phyloP scores from a whole-genome alignment of 257 asterid genomes.

The Echium plantagineum region DNA sequence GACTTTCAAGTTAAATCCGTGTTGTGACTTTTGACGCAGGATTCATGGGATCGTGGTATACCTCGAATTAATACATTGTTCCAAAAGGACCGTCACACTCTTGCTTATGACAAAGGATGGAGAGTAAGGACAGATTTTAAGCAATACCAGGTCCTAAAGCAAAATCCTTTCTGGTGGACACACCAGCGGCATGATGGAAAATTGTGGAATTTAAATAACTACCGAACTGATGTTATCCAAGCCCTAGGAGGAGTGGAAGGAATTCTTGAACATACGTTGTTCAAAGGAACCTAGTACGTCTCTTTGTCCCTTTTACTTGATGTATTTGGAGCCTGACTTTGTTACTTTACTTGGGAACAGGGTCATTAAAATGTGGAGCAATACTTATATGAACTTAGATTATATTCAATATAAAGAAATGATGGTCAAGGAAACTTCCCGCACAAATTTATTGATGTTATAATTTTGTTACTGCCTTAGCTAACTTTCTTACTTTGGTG shows the following conservation, averaged over 20 bases:
- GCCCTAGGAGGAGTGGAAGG: conserved; percentile 99
- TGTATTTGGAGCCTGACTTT: neutral
- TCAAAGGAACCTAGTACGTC: conserved; percentile 97
- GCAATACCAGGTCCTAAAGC: conserved; percentile 97
- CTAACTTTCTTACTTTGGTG: conserved; percentile 11
- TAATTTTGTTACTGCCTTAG: neutral
- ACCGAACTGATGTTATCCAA: conserved; percentile 96
- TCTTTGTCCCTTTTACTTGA: conserved; percentile 1
- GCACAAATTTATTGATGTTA: neutral
- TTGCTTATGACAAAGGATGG: conserved; percentile 99
- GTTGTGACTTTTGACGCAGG: conserved; percentile 41
- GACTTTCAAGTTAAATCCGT: neutral
- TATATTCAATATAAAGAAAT: no score
- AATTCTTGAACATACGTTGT: conserved; percentile 90
- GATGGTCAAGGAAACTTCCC: neutral
- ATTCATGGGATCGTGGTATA: conserved; percentile 99
- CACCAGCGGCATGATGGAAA: conserved; percentile 99
- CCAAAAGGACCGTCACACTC: conserved; percentile 98
- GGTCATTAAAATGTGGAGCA: neutral
- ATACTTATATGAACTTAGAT: neutral
- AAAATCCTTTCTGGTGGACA: conserved; percentile 99
- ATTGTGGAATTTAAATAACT: conserved; percentile 96
- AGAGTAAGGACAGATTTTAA: conserved; percentile 96
- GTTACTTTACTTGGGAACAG: neutral
- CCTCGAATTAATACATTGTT: conserved; percentile 96